Evolutionary conservation across 2,329 filamentous ascomycete genomes (phyloP).

Genomic region (Pseudogymnoascus sp.): DNA sequence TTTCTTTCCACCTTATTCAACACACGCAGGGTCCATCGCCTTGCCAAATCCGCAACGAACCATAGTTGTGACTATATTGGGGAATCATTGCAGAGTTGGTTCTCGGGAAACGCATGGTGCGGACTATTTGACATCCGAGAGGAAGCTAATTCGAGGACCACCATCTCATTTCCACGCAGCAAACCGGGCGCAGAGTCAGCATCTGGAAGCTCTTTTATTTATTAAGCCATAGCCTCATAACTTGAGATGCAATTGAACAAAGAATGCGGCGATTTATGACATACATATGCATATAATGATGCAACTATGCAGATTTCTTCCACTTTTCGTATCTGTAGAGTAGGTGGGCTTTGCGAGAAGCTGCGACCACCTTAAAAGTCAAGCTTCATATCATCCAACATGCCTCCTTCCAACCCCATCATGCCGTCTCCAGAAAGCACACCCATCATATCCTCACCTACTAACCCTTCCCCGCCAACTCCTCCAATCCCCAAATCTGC

Average conservation of each 20-base stretch:
- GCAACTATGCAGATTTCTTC: neutral
- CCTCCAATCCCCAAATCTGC: neutral
- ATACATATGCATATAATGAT: neutral
- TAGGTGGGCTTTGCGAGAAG: neutral
- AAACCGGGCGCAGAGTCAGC: neutral
- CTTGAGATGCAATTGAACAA: neutral
- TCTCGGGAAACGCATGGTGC: neutral
- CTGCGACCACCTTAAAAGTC: conserved; percentile 3
- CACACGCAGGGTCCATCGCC: no score
- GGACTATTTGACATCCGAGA: neutral
- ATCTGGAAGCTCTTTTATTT: neutral
- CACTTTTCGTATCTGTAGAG: neutral
- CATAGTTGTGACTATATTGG: no score
- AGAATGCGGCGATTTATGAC: neutral
- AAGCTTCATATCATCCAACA: conserved; percentile 12
- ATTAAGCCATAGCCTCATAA: neutral
- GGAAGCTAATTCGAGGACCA: neutral
- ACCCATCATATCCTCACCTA: conserved; percentile 9
- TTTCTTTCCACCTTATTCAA: no score
- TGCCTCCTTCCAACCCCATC: conserved; percentile 9
- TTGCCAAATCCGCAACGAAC: neutral
- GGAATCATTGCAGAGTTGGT: neutral
- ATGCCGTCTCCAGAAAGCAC: conserved; percentile 8
- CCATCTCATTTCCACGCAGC: neutral
- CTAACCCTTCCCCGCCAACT: neutral